Base-by-base conservation (phyloP, 768 basidiomycete species). In the Termitomyces sp. region DNA sequence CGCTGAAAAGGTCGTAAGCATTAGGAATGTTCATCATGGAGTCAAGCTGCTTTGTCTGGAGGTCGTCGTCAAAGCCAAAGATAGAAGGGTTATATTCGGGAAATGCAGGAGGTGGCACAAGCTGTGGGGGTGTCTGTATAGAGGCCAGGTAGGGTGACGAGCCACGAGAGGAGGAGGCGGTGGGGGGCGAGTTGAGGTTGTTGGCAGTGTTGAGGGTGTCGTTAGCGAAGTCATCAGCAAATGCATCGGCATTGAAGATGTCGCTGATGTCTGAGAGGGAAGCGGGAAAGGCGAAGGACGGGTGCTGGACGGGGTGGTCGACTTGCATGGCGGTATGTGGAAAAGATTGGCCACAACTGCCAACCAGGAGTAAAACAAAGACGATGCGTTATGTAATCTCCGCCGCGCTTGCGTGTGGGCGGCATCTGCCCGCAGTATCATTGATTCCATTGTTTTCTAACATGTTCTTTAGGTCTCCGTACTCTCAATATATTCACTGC, bases 181-280 rank as follows among this genome's bases (percentile, higher is more conserved):
- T 72, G 17, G 76, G 66, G n/a, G 73, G 64, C 0, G 77, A 73
- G 28, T 67, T 63, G 21, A 64, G 56, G 41, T 68, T 43, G 54
- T 56, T 54, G 51, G 46, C 8, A 41, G 30, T 21, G 60, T 28
- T 41, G 55, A 60, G 41, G 50, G 60, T 15, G 43, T 63, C 56
- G 8, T 63, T 60, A 51, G 67, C 60, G 44, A 68, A 60, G 53
- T 64, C 68, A 60, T 67, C 67, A 30, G 66, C 67, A 54, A 82
- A 78, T 55, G 83, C 75, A 59, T 89, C 87, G 50, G 85, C 75
- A 67, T 88, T 81, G 71, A 89, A 81, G 62, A 86, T 79, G 64
- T 88, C 85, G 66, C 76, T 79, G 63, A 86, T 71, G 62, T 81
- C 75, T 40, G 74, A 65, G 54, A 60, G 54, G 50, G 63, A 58